A percentile compares a stretch with the other conserved stretches of the same genome.
These are phyloP conservation scores for Pythium periplocum DNA, from an alignment of 352 stramenopile genomes.

Conservation along the genomic window DNA sequence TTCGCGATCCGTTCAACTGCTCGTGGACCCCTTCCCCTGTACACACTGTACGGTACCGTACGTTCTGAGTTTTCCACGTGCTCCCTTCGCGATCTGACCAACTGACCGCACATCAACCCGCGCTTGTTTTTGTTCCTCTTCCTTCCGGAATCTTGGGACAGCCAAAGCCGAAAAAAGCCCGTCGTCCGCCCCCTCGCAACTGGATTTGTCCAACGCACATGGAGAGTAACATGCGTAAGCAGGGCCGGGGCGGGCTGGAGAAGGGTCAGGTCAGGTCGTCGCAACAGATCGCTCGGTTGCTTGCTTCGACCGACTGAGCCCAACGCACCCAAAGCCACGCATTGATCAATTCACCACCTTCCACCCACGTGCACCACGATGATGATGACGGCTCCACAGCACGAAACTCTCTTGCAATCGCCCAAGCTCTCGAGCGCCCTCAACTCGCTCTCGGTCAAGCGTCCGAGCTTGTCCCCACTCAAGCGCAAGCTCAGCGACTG, in stretches of 20 bases:
- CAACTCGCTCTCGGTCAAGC: slow-evolving; percentile 30
- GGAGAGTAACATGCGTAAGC: too few species aligned
- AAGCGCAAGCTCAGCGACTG: slow-evolving; percentile 44
- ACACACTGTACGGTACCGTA: too few species aligned
- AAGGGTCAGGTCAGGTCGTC: slow-evolving; percentile 9
- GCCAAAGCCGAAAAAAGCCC: background rate
- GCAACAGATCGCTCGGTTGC: slow-evolving; percentile 1
- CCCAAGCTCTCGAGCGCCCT: slow-evolving; percentile 16
- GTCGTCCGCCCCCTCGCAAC: too few species aligned
- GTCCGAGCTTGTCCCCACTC: slow-evolving; percentile 28
- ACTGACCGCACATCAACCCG: too few species aligned
- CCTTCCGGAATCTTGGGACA: too few species aligned
- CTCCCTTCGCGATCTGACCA: too few species aligned
- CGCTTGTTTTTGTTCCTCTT: too few species aligned
- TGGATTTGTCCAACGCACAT: slow-evolving; percentile 11
- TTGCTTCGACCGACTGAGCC: too few species aligned
- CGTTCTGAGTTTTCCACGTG: too few species aligned
- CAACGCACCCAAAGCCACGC: background rate
- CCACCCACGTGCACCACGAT: slow-evolving; percentile 8
- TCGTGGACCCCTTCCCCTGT: too few species aligned
- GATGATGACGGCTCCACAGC: slow-evolving; percentile 17
- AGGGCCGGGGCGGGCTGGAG: background rate
- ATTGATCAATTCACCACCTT: slow-evolving; percentile 14
- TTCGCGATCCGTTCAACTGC: too few species aligned
- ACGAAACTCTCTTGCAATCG: slow-evolving; percentile 15